Evolutionary conservation across 805 yeast species (phyloP), one percentile per base, ranked within the genome.

Genomic region (Yamadazyma phyllophila): DNA sequence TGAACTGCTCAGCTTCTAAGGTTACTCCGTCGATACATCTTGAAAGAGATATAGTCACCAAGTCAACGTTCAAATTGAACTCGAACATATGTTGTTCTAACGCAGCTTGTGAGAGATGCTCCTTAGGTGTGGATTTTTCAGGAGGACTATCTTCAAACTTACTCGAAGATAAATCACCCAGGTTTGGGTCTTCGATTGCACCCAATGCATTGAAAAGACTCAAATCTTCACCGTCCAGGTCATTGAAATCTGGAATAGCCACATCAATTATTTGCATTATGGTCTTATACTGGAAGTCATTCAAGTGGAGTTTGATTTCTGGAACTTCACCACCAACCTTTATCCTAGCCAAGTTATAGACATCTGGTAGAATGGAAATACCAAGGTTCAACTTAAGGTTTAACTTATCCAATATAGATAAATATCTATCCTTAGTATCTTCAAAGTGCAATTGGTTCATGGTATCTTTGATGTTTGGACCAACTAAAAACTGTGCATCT

Each of bases 251-350:
- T 1, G 97, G 97, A 9, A 89, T 73, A 15, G 84, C 79, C 8
- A 72, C 77, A 41, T 85, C 85, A 29, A 92, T 68, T 36, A 92
- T 67, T 46, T 82, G 81, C 92, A 94, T 83, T 57, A 94, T 70
- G 1, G 89, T 81, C 62, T 89, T 87, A 66, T 95, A 95, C 61
- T 95, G 97, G 56, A 82, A 85, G 60, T 94, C 98, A 54, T 88
- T 88, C 57, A 94, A 61, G 26, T 86, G 77, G 3, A 94, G 81
- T 26, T 75, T 74, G 49, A 95, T 74, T 27, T 69, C 68, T 0
- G 97, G 96, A 11, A 94, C 76, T 47, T 81, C 81, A 11, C 94
- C 97, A 26, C 88, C 80, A 2, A 91, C 72, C 58, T 78, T 82
- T 50, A 89, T 71, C 52, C 78, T 78, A 0, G 98, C 84, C 36